phyloP scores from a whole-genome alignment of 805 yeast genomes.

The Candida argentea region DNA sequence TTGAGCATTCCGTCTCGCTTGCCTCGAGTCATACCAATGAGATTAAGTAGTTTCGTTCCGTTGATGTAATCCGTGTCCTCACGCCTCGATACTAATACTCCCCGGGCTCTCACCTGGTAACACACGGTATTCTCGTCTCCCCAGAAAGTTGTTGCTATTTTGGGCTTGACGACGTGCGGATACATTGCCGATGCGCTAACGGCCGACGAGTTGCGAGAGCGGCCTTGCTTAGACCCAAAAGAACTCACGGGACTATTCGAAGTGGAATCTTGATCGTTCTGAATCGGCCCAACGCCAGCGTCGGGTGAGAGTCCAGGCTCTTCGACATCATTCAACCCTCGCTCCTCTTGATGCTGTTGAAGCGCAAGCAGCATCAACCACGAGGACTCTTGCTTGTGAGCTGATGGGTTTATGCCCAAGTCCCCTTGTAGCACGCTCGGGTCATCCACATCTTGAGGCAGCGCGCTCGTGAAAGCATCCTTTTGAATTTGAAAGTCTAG shows the following conservation, averaged over 20 bases:
- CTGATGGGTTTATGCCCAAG: no score
- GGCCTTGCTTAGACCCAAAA: constrained; percentile 1
- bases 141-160: constrained; percentile 27
- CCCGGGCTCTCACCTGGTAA: constrained; percentile 26
- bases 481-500: no score
- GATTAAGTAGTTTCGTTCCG: constrained; percentile 30
- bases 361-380: no score
- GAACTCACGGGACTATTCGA: neutral
- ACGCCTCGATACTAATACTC: constrained; percentile 24
- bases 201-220: constrained; percentile 10
- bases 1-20: constrained; percentile 31
- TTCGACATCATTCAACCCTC: no score
- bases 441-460: no score
- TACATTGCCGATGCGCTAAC: constrained; percentile 6
- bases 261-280: neutral
- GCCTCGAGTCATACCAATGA: constrained; percentile 30
- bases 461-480: no score
- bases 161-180: constrained; percentile 18
- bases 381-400: no score
- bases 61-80: constrained; percentile 25
- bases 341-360: no score
- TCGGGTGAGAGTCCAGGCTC: no score
- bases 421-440: no score
- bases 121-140: constrained; percentile 27
- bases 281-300: no score